Evolutionary conservation across 1,284 basidiomycete species (phyloP).

Genomic region (Sanghuangporus baumii): DNA sequence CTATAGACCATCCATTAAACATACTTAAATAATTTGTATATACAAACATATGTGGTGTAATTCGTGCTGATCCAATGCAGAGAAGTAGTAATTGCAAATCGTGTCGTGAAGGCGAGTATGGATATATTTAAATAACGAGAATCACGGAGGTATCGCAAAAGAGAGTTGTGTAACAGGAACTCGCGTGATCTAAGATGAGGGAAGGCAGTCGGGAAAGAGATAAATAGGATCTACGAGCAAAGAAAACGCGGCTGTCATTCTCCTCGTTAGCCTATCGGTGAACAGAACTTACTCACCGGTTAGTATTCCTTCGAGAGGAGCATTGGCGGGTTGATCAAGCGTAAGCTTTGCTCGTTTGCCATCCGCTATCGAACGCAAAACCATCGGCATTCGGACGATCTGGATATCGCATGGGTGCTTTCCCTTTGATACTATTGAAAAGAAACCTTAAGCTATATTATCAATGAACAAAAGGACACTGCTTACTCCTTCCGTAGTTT

Average conservation of each 20-base stretch:
- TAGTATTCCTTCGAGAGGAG: no score
- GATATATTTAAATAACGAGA: neutral
- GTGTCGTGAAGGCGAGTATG: neutral
- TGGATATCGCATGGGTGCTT: constrained; percentile 6
- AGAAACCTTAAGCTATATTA: neutral
- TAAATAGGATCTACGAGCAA: neutral
- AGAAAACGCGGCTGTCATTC: neutral
- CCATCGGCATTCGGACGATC: neutral
- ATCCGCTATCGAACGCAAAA: constrained; percentile 5
- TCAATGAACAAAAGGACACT: neutral
- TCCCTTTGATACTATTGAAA: constrained; percentile 10
- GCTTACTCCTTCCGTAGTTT: constrained; percentile 8
- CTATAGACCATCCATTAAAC: neutral
- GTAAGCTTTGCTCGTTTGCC: constrained; percentile 6
- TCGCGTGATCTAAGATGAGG: no score
- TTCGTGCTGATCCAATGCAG: neutral
- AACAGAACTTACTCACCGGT: neutral
- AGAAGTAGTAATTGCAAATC: neutral
- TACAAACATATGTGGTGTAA: neutral
- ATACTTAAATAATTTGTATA: neutral
- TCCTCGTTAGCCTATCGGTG: neutral
- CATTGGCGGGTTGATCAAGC: neutral
- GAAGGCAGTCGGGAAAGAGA: neutral
- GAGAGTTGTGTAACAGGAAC: no score
- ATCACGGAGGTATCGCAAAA: neutral